A percentile compares a stretch with the other conserved stretches of the same genome.
These are phyloP conservation scores for Albugo candida DNA, from an alignment of 352 stramenopile genomes.

Conservation along the genomic window DNA sequence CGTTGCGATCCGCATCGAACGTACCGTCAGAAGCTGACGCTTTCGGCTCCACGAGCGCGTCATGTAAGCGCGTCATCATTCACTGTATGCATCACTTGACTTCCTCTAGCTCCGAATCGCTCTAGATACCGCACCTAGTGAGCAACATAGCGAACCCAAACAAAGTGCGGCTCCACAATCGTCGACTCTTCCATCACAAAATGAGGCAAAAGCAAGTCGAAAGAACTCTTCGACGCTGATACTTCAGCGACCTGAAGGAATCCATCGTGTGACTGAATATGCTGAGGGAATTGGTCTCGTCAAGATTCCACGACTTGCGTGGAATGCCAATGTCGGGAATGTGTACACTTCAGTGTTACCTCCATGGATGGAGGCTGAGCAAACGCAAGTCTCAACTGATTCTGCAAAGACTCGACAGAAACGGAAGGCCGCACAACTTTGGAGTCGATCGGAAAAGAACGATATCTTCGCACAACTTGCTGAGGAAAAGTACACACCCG, in stretches of 20 bases:
- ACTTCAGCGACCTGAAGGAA: background rate
- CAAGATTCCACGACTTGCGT: slow-evolving; percentile 20
- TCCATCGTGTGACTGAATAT: slow-evolving; percentile 27
- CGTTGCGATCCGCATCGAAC: slow-evolving; percentile 27
- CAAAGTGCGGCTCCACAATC: background rate
- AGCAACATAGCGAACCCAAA: background rate
- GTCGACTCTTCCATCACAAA: background rate
- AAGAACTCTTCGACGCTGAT: background rate
- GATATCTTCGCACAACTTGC: background rate
- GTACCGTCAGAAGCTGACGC: slow-evolving; percentile 17
- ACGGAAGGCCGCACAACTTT: background rate
- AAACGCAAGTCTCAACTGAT: slow-evolving; percentile 35
- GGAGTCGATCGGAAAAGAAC: background rate
- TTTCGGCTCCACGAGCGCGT: slow-evolving; percentile 5
- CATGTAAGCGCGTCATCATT: too few species aligned
- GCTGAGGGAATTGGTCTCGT: slow-evolving; percentile 21
- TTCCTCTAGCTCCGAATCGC: background rate
- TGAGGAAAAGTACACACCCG: slow-evolving; percentile 12
- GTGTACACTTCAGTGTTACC: slow-evolving; percentile 40
- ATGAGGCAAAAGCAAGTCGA: slow-evolving; percentile 6
- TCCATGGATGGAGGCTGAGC: slow-evolving; percentile 62
- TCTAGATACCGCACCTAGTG: background rate
- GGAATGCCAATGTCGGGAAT: slow-evolving; percentile 25
- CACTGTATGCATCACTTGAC: background rate
- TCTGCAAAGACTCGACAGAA: slow-evolving; percentile 5